phyloP scores from a whole-genome alignment of 805 yeast species.

The Saccharomycopsis schoenii region DNA sequence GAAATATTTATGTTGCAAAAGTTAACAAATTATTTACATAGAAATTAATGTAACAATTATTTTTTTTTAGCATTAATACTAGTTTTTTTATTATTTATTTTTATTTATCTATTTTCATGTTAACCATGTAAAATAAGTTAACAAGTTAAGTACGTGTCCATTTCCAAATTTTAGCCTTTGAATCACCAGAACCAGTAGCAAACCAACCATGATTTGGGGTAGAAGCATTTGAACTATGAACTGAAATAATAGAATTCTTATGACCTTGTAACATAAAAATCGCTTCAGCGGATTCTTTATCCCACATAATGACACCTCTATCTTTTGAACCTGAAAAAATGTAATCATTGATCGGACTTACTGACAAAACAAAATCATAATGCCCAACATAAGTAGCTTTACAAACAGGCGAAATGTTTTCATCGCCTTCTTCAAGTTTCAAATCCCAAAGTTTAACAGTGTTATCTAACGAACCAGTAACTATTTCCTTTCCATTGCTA shows the following conservation, averaged over 20 bases:
- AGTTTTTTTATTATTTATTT: too few relatives aligned
- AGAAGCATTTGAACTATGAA: constrained; percentile 79
- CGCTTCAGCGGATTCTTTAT: constrained; percentile 82
- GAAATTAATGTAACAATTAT: too few relatives aligned
- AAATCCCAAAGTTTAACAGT: constrained; percentile 94
- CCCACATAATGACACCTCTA: constrained; percentile 97
- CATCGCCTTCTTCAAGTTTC: constrained; percentile 30
- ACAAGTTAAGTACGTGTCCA: constrained; percentile 22
- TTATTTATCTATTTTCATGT: background rate
- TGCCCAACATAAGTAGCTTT: constrained; percentile 93
- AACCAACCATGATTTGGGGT: constrained; percentile 67
- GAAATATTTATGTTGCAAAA: too few relatives aligned
- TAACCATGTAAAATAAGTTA: background rate
- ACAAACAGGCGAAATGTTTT: constrained; percentile 46
- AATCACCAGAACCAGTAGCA: constrained; percentile 97
- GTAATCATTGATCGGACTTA: constrained; percentile 87
- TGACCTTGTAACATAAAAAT: constrained; percentile 95
- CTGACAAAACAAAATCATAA: constrained; percentile 89
- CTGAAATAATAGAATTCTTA: constrained; percentile 89
- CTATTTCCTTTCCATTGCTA: constrained; percentile 82
- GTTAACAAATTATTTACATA: too few relatives aligned
- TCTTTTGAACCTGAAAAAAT: constrained; percentile 92
- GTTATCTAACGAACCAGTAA: constrained; percentile 90
- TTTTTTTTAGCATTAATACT: too few relatives aligned
- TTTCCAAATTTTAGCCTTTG: constrained; percentile 94